phyloP scores from a whole-genome alignment of 345 rosid species.

The Luvunga scandens region DNA sequence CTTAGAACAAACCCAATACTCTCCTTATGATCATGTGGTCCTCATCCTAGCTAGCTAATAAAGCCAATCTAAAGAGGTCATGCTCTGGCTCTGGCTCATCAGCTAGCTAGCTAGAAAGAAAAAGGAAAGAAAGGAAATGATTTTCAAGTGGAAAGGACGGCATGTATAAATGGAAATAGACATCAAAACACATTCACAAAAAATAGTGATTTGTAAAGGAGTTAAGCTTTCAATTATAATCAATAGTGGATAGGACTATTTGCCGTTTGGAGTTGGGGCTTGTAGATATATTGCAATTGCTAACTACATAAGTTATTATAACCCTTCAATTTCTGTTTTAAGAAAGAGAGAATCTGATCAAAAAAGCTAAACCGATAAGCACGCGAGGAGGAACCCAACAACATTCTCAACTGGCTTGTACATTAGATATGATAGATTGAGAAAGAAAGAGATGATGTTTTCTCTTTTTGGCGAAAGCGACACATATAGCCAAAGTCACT shows the following conservation, averaged over 20 bases:
- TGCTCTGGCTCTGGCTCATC: conserved; percentile 19
- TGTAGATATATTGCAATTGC: conserved; percentile 14
- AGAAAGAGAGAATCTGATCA: not conserved
- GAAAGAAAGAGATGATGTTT: conserved; percentile 8
- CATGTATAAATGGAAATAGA: conserved; percentile 67
- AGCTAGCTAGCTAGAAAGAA: conserved; percentile 32
- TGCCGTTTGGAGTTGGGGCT: conserved; percentile 5
- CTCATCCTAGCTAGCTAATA: conserved; percentile 31
- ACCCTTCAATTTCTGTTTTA: not conserved
- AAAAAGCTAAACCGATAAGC: conserved; percentile 60
- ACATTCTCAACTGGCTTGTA: conserved; percentile 16
- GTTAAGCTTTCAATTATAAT: conserved; percentile 8
- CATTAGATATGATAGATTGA: conserved; percentile 1
- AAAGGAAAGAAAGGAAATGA: conserved; percentile 4
- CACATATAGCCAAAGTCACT: conserved; percentile 13
- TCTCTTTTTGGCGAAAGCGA: conserved; percentile 64
- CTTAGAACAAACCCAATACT: conserved; percentile 43
- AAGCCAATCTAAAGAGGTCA: conserved; percentile 46
- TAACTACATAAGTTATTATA: not conserved
- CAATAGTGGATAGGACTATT: conserved; percentile 31
- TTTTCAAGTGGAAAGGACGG: conserved; percentile 45
- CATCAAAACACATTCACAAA: conserved; percentile 22
- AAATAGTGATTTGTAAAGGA: conserved; percentile 15
- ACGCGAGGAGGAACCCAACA: conserved; percentile 47
- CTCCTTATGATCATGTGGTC: conserved; percentile 65